phyloP scores from a whole-genome alignment of 768 basidiomycete genomes.

The Rossbeevera mucosa region DNA sequence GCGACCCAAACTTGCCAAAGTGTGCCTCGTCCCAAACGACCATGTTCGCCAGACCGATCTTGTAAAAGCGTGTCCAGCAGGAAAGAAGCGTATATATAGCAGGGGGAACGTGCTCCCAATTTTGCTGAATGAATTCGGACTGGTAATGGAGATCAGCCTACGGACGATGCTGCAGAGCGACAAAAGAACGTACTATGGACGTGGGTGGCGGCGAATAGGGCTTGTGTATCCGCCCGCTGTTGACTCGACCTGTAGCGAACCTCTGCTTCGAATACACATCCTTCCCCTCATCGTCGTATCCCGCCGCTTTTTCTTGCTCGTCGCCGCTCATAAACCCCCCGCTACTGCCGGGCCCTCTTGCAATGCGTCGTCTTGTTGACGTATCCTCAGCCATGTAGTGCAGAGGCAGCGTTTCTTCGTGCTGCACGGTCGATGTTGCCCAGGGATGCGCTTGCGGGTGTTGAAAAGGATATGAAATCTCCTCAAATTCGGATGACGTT shows the following conservation, averaged over 20 bases:
- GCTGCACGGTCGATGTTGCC: constrained; percentile 22
- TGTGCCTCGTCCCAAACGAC: constrained; percentile 99
- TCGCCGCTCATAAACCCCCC: constrained; percentile 27
- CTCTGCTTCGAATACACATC: constrained; percentile 53
- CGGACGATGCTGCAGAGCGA: constrained; percentile 6
- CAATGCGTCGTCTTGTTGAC: constrained; percentile 42
- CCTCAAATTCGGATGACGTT: constrained; percentile 67
- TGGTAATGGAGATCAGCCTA: constrained; percentile 26
- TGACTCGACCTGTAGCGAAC: constrained; percentile 36
- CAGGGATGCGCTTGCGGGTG: constrained; percentile 25
- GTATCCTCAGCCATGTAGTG: constrained; percentile 52
- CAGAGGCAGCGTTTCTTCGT: constrained; percentile 44
- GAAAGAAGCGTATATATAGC: constrained; percentile 88
- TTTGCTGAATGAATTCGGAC: constrained; percentile 76
- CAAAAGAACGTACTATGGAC: constrained; percentile 45
- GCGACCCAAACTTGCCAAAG: constrained; percentile 97
- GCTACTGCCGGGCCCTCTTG: constrained; percentile 32
- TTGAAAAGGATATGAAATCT: constrained; percentile 54
- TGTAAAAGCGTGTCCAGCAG: constrained; percentile 92
- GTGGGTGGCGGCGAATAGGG: constrained; percentile 62
- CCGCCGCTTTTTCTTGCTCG: constrained; percentile 24
- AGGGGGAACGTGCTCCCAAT: constrained; percentile 72
- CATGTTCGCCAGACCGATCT: constrained; percentile 77
- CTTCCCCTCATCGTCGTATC: constrained; percentile 63
- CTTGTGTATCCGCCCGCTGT: constrained; percentile 59